A percentile compares a stretch with the other conserved stretches of the same genome.
phyloP scores from a whole-genome alignment of 805 yeast species.

The Lachancea fermentati region DNA sequence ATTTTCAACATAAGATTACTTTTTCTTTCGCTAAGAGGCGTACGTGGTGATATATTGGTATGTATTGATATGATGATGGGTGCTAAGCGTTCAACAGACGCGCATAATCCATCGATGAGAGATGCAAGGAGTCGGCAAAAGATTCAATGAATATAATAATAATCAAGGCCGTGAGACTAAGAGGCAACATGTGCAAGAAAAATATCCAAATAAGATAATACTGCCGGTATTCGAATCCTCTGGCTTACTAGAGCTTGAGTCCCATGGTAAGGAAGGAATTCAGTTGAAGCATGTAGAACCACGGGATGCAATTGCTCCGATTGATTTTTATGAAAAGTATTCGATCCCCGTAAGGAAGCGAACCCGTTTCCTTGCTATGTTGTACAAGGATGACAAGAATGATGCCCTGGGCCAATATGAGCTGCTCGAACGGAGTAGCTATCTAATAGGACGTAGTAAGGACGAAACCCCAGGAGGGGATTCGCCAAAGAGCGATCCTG shows the following conservation, averaged over 20 bases:
- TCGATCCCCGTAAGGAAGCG: conserved; percentile 19
- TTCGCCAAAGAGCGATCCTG: not conserved
- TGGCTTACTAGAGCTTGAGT: conserved; percentile 39
- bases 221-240: conserved; percentile 36
- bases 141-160: not conserved
- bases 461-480: conserved; percentile 4
- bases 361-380: conserved; percentile 24
- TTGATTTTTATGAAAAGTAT: conserved; percentile 13
- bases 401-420: conserved; percentile 19
- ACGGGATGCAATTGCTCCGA: conserved; percentile 28
- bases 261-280: conserved; percentile 32
- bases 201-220: conserved; percentile 5
- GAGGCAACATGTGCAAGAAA: not conserved
- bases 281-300: conserved; percentile 38
- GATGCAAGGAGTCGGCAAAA: not conserved
- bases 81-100: too few relatives aligned
- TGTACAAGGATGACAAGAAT: conserved; percentile 28
- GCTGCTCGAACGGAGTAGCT: conserved; percentile 26
- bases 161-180: not conserved
- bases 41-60: not conserved
- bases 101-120: not conserved
- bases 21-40: conserved; percentile 1
- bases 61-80: too few relatives aligned
- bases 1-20: conserved; percentile 2
- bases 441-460: conserved; percentile 36